Percentiles rank a stretch among this genome's conserved stretches.
Conservation (phyloP, 2,329 filamentous ascomycete genomes). For the Dothistroma septosporum region DNA sequence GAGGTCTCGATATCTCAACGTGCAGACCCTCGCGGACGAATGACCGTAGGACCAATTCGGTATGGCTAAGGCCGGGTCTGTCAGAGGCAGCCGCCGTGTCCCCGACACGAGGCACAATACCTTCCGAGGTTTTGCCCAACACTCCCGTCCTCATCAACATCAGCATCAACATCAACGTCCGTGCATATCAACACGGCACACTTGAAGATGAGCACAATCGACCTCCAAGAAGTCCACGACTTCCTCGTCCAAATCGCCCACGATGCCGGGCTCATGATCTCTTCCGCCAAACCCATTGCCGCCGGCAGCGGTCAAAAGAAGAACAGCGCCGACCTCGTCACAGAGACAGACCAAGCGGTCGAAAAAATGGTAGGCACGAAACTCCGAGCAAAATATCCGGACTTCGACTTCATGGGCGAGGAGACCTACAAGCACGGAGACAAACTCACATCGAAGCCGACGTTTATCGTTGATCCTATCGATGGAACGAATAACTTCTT, state of each 20-base stretch:
- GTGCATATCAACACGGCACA: not conserved
- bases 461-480: slow-evolving; percentile 78
- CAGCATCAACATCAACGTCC: not conserved
- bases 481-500: slow-evolving; percentile 81
- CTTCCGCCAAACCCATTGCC: slow-evolving; percentile 42
- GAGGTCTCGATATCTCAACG: not conserved
- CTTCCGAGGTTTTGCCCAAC: not conserved
- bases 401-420: slow-evolving; percentile 65
- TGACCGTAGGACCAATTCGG: too few relatives aligned
- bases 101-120: not conserved
- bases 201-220: slow-evolving; percentile 22
- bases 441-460: slow-evolving; percentile 61
- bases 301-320: slow-evolving; percentile 45
- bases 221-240: slow-evolving; percentile 48
- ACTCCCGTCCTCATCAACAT: not conserved
- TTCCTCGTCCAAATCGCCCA: slow-evolving; percentile 45
- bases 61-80: not conserved
- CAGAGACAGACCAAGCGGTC: slow-evolving; percentile 60
- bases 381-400: slow-evolving; percentile 50
- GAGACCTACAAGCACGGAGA: slow-evolving; percentile 68
- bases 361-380: slow-evolving; percentile 54
- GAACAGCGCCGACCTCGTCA: slow-evolving; percentile 59
- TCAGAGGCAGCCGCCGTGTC: not conserved
- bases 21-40: not conserved
- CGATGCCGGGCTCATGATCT: slow-evolving; percentile 46